These are phyloP conservation scores for Xerocomus potaroensis DNA, from an alignment of 768 basidiomycete genomes.

Conservation along the genomic window DNA sequence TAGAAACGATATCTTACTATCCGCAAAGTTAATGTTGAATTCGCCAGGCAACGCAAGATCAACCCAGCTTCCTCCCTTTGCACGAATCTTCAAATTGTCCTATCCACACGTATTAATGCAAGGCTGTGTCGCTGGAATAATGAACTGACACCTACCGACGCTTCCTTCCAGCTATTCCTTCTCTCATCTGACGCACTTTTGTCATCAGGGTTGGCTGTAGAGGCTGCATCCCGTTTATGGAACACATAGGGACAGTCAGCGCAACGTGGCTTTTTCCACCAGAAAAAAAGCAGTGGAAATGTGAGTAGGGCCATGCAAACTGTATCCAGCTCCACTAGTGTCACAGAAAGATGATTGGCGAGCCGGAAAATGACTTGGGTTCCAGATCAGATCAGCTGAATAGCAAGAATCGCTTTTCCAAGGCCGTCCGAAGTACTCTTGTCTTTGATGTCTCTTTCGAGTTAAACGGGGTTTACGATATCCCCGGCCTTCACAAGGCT, in stretches of 20 bases:
- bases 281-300: neutral
- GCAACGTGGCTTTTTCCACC: conserved; percentile 1
- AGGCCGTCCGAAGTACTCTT: neutral
- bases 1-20: no score
- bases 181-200: neutral
- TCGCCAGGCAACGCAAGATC: neutral
- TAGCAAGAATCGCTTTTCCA: neutral
- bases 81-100: neutral
- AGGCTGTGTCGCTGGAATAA: neutral
- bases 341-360: neutral
- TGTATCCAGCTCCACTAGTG: neutral
- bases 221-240: neutral
- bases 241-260: neutral
- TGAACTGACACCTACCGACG: neutral
- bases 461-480: neutral
- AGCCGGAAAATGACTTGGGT: neutral
- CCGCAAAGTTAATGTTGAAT: neutral
- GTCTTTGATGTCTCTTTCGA: neutral
- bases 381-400: neutral
- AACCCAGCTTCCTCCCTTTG: neutral
- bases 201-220: no score
- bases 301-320: neutral
- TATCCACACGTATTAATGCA: neutral
- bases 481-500: no score
- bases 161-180: neutral